These are phyloP conservation scores for Scheffersomyces spartinae DNA, from an alignment of 805 yeast genomes.

Conservation along the genomic window DNA sequence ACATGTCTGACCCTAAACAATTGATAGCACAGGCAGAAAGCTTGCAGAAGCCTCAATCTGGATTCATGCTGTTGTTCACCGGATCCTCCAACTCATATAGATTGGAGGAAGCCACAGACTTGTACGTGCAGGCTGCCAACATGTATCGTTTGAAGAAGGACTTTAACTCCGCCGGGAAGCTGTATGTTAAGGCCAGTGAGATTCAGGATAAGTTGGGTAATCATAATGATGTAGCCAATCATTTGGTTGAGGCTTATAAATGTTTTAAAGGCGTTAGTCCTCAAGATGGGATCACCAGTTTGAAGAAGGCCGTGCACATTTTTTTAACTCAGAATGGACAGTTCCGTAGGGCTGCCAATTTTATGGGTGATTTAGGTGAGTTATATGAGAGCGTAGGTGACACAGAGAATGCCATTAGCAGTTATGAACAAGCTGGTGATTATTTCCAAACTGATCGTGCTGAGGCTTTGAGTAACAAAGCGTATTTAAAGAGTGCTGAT, in stretches of 20 bases:
- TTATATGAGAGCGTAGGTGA: constrained; percentile 70
- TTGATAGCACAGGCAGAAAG: constrained; percentile 41
- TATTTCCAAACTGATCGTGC: constrained; percentile 94
- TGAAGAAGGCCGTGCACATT: constrained; percentile 67
- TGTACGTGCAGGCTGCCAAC: constrained; percentile 90
- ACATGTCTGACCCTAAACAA: constrained; percentile 33
- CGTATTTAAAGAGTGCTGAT: constrained; percentile 83
- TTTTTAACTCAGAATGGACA: constrained; percentile 82
- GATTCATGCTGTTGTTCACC: constrained; percentile 53
- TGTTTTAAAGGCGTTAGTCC: constrained; percentile 69
- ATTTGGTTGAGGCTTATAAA: constrained; percentile 84
- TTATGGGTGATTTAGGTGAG: constrained; percentile 82
- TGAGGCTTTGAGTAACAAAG: constrained; percentile 79
- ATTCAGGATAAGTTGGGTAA: constrained; percentile 64
- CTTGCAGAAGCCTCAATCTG: constrained; percentile 49
- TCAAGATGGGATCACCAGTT: constrained; percentile 62
- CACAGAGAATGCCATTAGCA: constrained; percentile 51
- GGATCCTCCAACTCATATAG: constrained; percentile 53
- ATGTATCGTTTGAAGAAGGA: constrained; percentile 69
- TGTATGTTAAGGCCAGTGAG: constrained; percentile 78
- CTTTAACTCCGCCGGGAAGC: constrained; percentile 62
- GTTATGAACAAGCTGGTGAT: constrained; percentile 91
- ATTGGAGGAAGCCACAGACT: constrained; percentile 86
- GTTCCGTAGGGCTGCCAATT: constrained; percentile 92
- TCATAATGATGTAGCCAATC: constrained; percentile 86